Percentiles rank a stretch among this genome's conserved stretches.
phyloP scores from a whole-genome alignment of 345 rosid genomes.

The Laguncularia racemosa region DNA sequence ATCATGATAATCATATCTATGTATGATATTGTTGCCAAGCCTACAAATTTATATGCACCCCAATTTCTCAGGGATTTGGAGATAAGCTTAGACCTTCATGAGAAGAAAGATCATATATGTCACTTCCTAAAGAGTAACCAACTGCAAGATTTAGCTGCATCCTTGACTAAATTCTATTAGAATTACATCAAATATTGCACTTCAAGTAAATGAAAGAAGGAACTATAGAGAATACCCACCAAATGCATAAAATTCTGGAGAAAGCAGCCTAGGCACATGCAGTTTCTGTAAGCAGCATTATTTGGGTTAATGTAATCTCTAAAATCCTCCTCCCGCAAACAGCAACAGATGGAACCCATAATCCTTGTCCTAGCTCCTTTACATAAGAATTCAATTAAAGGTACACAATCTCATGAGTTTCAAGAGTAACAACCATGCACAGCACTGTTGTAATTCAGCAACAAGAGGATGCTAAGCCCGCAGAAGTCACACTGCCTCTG shows the following conservation, averaged over 20 bases:
- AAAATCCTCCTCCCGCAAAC: slow-evolving; percentile 55
- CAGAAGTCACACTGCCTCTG: slow-evolving; percentile 36
- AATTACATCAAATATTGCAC: neutral
- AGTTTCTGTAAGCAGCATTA: slow-evolving; percentile 66
- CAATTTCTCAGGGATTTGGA: no score
- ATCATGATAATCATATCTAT: no score
- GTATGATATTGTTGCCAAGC: no score
- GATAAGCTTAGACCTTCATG: no score
- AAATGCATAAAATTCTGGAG: slow-evolving; percentile 57
- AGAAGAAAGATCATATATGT: no score
- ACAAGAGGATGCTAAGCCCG: slow-evolving; percentile 55
- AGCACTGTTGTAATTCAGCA: slow-evolving; percentile 1
- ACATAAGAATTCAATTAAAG: slow-evolving; percentile 12
- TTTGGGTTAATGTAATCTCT: slow-evolving; percentile 78
- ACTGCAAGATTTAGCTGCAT: no score
- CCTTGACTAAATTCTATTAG: no score
- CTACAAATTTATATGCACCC: no score
- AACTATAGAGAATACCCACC: slow-evolving; percentile 30
- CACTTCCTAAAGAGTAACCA: no score
- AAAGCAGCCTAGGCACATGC: slow-evolving; percentile 74
- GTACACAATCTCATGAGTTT: neutral
- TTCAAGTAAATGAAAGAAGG: slow-evolving; percentile 2
- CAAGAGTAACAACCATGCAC: neutral
- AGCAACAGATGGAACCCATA: slow-evolving; percentile 94
- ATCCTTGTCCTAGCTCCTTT: slow-evolving; percentile 24